Evolutionary conservation across 495 filamentous ascomycete genomes (phyloP).

Genomic region (Podospora comata): DNA sequence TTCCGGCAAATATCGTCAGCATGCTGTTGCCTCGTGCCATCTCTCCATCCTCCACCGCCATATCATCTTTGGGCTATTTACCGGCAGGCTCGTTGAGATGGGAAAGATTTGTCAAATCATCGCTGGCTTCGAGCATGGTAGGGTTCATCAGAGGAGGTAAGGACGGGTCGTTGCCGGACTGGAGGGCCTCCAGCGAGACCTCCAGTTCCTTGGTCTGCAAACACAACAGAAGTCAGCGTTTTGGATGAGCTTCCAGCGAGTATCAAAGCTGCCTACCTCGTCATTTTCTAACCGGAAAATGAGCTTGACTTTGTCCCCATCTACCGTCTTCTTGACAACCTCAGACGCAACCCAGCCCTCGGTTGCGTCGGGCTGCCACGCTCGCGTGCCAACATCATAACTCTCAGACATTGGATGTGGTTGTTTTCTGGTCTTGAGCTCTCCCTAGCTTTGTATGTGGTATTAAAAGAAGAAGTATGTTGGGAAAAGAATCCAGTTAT

Average conservation of each 20-base stretch:
- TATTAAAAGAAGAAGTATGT: conserved; percentile 14
- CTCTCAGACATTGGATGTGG: conserved; percentile 76
- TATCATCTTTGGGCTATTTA: conserved; percentile 42
- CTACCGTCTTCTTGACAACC: conserved; percentile 78
- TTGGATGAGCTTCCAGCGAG: conserved; percentile 15
- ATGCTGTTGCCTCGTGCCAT: conserved; percentile 5
- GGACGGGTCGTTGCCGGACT: conserved; percentile 62
- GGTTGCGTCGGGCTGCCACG: conserved; percentile 92
- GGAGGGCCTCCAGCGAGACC: conserved; percentile 75
- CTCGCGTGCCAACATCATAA: conserved; percentile 95
- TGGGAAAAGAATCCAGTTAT: conserved; percentile 30
- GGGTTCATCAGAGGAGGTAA: conserved; percentile 97
- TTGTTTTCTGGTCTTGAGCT: conserved; percentile 13
- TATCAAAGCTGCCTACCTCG: conserved; percentile 60
- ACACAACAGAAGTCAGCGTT: conserved; percentile 23
- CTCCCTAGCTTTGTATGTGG: conserved; percentile 7
- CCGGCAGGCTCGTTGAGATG: conserved; percentile 98
- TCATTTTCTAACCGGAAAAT: conserved; percentile 86
- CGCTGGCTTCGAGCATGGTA: conserved; percentile 95
- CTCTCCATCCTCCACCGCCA: not conserved
- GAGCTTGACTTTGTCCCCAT: conserved; percentile 82
- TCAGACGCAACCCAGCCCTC: conserved; percentile 98
- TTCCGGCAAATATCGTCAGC: conserved; percentile 35
- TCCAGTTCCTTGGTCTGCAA: conserved; percentile 71
- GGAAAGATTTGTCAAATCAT: conserved; percentile 95